A percentile compares a stretch with the other conserved stretches of the same genome.
Conservation (phyloP, 331 rosid species). For the Rosa hybrid region DNA sequence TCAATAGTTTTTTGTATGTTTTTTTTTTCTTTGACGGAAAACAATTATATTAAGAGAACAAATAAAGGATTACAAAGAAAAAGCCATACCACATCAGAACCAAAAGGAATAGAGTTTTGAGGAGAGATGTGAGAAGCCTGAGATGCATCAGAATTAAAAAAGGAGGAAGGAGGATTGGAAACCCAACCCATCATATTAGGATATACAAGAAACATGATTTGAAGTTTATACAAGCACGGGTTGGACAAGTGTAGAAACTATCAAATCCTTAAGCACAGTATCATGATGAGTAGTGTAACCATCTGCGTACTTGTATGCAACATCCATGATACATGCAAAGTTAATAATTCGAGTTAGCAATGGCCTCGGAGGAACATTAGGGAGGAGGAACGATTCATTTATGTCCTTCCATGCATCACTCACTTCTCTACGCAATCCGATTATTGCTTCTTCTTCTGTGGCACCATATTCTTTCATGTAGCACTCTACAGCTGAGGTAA, state of each 20-base stretch:
- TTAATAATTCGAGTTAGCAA: constrained; percentile 15
- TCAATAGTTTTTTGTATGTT: background rate
- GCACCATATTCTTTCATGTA: constrained; percentile 33
- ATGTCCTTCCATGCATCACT: constrained; percentile 34
- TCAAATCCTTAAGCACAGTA: background rate
- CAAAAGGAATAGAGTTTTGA: no score
- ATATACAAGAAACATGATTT: no score
- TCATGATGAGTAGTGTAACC: constrained; percentile 17
- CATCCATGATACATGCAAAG: background rate
- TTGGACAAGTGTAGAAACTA: background rate
- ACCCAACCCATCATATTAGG: background rate
- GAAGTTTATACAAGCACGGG: background rate
- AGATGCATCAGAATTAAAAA: background rate
- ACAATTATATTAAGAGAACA: no score
- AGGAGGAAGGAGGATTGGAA: background rate
- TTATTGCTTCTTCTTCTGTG: constrained; percentile 23
- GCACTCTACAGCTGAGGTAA: constrained; percentile 28
- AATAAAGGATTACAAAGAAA: no score
- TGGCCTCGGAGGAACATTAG: background rate
- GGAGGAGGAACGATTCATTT: constrained; percentile 33
- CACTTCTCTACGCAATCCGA: background rate
- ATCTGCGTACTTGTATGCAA: constrained; percentile 20
- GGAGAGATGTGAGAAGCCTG: no score
- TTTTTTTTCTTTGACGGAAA: background rate
- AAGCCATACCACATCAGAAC: no score